phyloP scores from a whole-genome alignment of 352 stramenopile genomes.

The Pythium periplocum region DNA sequence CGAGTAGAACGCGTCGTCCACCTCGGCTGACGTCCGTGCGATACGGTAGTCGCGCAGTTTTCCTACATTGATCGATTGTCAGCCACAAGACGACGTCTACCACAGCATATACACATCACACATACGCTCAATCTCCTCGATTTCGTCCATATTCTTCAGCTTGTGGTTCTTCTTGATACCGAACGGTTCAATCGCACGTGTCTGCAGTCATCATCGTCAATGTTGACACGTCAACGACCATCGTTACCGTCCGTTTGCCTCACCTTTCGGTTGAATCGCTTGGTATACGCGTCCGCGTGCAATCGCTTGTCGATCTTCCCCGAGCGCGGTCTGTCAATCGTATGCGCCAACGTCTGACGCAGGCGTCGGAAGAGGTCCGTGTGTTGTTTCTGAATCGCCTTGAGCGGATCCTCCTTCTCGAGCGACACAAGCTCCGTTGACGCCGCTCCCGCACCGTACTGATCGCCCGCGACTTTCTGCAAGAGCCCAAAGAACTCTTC shows the following conservation, averaged over 20 bases:
- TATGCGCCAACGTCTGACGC: slow-evolving; percentile 22
- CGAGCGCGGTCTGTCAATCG: slow-evolving; percentile 4
- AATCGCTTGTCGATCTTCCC: slow-evolving; percentile 23
- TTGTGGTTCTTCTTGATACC: slow-evolving; percentile 12
- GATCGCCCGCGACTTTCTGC: slow-evolving; percentile 31
- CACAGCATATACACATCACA: slow-evolving; percentile 2
- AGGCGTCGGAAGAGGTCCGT: slow-evolving; percentile 28
- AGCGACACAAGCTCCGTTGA: neutral
- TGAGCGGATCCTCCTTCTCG: slow-evolving; percentile 27
- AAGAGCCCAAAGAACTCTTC: slow-evolving; percentile 34
- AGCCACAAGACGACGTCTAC: too few relatives aligned
- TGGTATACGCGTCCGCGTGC: slow-evolving; percentile 10
- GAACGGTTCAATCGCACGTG: slow-evolving; percentile 15
- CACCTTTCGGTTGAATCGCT: slow-evolving; percentile 17
- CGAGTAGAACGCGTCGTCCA: slow-evolving; percentile 11
- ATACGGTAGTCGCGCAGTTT: slow-evolving; percentile 9
- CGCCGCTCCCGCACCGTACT: slow-evolving; percentile 29
- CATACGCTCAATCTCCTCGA: slow-evolving; percentile 17
- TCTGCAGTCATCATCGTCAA: slow-evolving; percentile 7
- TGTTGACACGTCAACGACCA: neutral
- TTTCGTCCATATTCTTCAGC: slow-evolving; percentile 20
- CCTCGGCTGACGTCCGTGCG: slow-evolving; percentile 9
- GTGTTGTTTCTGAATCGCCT: slow-evolving; percentile 29
- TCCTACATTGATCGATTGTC: neutral
- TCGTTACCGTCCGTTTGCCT: neutral